Percentiles rank a stretch among this genome's conserved stretches.
These are phyloP conservation scores for Dianthus caryophyllus DNA, from an alignment of 148 eudicot species.

Conservation along the genomic window DNA sequence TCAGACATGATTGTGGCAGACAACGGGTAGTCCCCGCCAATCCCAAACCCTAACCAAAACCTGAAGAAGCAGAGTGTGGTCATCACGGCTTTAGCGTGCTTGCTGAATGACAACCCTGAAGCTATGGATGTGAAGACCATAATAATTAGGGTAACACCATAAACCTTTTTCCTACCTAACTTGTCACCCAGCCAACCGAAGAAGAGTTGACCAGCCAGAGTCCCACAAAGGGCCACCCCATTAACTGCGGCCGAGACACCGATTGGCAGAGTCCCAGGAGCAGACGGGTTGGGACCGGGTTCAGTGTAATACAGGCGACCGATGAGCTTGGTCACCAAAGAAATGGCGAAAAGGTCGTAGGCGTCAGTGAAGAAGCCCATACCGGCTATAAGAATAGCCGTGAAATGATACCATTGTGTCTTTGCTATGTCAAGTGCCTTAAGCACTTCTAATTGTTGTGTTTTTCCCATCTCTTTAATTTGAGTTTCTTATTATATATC, in stretches of 20 bases:
- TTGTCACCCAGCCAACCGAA: slow-evolving; percentile 81
- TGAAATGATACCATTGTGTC: slow-evolving; percentile 67
- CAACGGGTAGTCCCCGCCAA: slow-evolving; percentile 77
- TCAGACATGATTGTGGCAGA: slow-evolving; percentile 84
- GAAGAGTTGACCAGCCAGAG: slow-evolving; percentile 64
- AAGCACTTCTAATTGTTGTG: slow-evolving; percentile 36
- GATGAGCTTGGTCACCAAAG: slow-evolving; percentile 56
- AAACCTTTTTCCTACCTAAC: slow-evolving; percentile 60
- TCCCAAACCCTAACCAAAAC: slow-evolving; percentile 77
- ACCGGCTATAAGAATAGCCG: slow-evolving; percentile 62
- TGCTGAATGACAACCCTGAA: slow-evolving; percentile 56
- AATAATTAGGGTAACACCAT: slow-evolving; percentile 53
- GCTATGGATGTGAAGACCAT: slow-evolving; percentile 58
- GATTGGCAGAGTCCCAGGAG: slow-evolving; percentile 60
- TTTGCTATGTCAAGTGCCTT: slow-evolving; percentile 61
- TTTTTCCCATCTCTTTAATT: slow-evolving; percentile 25
- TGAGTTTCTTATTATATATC: not conserved
- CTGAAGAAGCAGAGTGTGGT: slow-evolving; percentile 73
- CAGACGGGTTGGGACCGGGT: slow-evolving; percentile 6
- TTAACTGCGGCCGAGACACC: slow-evolving; percentile 50
- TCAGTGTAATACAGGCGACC: slow-evolving; percentile 67
- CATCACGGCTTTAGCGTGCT: slow-evolving; percentile 43
- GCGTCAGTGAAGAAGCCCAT: slow-evolving; percentile 91
- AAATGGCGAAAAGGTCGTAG: slow-evolving; percentile 67
- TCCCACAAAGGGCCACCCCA: slow-evolving; percentile 70